Evolutionary conservation across 331 rosid genomes (phyloP).

Genomic region (Acacia concinna): DNA sequence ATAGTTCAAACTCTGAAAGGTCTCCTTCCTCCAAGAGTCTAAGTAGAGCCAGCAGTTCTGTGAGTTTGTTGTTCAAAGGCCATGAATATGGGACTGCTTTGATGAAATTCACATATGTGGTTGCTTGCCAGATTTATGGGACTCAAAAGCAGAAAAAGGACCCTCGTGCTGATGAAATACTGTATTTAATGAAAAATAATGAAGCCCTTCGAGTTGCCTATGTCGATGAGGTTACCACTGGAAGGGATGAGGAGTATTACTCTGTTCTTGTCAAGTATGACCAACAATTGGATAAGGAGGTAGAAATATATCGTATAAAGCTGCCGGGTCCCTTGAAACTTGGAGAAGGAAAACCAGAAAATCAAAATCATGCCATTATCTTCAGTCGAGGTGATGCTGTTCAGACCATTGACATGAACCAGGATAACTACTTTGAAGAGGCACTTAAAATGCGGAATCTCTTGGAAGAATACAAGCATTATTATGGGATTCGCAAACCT

Average conservation of each 20-base stretch:
- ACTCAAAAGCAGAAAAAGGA: slow-evolving; percentile 75
- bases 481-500: slow-evolving; percentile 80
- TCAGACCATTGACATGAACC: slow-evolving; percentile 97
- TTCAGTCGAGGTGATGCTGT: slow-evolving; percentile 99
- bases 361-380: slow-evolving; percentile 92
- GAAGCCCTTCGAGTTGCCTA: slow-evolving; percentile 96
- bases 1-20: slow-evolving; percentile 47
- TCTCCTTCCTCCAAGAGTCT: slow-evolving; percentile 57
- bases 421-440: slow-evolving; percentile 97
- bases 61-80: slow-evolving; percentile 74
- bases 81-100: slow-evolving; percentile 77
- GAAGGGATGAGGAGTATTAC: slow-evolving; percentile 79
- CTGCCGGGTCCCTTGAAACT: slow-evolving; percentile 96
- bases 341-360: slow-evolving; percentile 98
- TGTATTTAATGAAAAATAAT: slow-evolving; percentile 73
- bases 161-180: slow-evolving; percentile 90
- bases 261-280: slow-evolving; percentile 97
- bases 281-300: slow-evolving; percentile 73
- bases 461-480: slow-evolving; percentile 67
- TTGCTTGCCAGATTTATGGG: slow-evolving; percentile 97
- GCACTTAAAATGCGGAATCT: slow-evolving; percentile 94
- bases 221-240: slow-evolving; percentile 76
- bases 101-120: slow-evolving; percentile 94
- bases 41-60: slow-evolving; percentile 68
- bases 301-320: slow-evolving; percentile 86